Conservation (phyloP, 352 stramenopile genomes). For the Phytopythium litorale region DNA sequence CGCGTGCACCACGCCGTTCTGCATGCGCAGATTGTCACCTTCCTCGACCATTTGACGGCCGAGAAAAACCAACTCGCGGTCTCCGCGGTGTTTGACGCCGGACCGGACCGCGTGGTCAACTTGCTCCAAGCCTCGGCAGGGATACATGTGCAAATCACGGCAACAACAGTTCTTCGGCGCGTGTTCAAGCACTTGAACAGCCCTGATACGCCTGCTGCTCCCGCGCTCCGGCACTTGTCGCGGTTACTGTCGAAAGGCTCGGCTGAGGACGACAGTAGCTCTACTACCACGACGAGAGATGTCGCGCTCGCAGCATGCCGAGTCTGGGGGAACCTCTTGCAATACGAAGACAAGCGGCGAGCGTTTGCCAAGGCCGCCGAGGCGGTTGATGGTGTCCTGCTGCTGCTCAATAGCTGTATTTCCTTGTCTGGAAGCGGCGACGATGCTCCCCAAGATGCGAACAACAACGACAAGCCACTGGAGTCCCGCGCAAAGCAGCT, state of each 20-base stretch:
- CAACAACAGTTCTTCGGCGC: constrained; percentile 36
- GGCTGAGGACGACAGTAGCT: neutral
- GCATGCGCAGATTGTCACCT: constrained; percentile 42
- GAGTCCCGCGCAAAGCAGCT: constrained; percentile 19
- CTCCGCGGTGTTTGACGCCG: constrained; percentile 32
- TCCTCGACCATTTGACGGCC: constrained; percentile 42
- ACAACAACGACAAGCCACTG: neutral
- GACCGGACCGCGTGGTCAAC: constrained; percentile 54
- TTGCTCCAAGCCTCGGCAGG: constrained; percentile 35
- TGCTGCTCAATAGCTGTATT: constrained; percentile 25
- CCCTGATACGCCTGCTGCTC: constrained; percentile 27
- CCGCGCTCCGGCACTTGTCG: constrained; percentile 39
- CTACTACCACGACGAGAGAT: constrained; percentile 8
- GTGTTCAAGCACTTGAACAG: constrained; percentile 59
- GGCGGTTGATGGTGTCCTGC: constrained; percentile 36
- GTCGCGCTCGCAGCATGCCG: constrained; percentile 30
- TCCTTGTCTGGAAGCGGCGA: neutral
- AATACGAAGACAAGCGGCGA: constrained; percentile 50
- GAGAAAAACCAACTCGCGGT: constrained; percentile 47
- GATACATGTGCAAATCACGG: constrained; percentile 22
- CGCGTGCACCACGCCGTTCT: constrained; percentile 29
- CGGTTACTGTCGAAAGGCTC: constrained; percentile 22
- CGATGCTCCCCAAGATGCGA: neutral
- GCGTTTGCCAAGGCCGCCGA: constrained; percentile 34
- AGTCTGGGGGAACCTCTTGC: constrained; percentile 63